phyloP scores from a whole-genome alignment of 108 stramenopile genomes.

The Aurantiochytrium sp. region DNA sequence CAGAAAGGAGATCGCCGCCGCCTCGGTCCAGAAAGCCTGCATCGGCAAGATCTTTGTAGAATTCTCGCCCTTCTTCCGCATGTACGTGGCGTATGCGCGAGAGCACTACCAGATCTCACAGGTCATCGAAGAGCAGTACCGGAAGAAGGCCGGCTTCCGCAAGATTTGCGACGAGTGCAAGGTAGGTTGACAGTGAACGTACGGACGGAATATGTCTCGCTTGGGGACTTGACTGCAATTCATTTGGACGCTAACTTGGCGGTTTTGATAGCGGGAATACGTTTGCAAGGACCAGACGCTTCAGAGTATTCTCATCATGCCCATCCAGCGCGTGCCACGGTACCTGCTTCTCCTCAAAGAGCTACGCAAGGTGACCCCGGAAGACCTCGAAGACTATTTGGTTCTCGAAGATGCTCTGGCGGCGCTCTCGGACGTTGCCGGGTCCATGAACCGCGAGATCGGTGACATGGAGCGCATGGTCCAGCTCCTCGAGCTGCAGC shows the following conservation, averaged over 20 bases:
- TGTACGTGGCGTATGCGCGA: conserved; percentile 8
- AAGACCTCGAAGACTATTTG: neutral
- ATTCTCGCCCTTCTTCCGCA: conserved; percentile 26
- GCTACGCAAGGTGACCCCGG: neutral
- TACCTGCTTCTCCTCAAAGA: conserved; percentile 17
- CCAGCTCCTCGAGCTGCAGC: conserved; percentile 19
- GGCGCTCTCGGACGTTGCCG: neutral
- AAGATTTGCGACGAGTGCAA: neutral
- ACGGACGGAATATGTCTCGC: no score
- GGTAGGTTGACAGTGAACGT: neutral
- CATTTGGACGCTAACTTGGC: no score
- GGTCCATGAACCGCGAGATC: neutral
- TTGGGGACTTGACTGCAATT: no score
- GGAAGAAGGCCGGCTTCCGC: neutral
- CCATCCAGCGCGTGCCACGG: conserved; percentile 33
- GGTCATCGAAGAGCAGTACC: neutral
- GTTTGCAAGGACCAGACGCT: neutral
- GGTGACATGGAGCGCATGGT: neutral
- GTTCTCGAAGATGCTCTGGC: neutral
- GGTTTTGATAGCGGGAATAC: neutral
- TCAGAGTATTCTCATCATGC: conserved; percentile 27
- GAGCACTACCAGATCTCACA: neutral
- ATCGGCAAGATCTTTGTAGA: neutral
- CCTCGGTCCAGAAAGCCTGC: neutral
- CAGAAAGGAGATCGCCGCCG: neutral